A percentile compares a stretch with the other conserved stretches of the same genome.
Conservation (phyloP, 2,329 filamentous ascomycete species). For the Chrysosporium keratinophilum region DNA sequence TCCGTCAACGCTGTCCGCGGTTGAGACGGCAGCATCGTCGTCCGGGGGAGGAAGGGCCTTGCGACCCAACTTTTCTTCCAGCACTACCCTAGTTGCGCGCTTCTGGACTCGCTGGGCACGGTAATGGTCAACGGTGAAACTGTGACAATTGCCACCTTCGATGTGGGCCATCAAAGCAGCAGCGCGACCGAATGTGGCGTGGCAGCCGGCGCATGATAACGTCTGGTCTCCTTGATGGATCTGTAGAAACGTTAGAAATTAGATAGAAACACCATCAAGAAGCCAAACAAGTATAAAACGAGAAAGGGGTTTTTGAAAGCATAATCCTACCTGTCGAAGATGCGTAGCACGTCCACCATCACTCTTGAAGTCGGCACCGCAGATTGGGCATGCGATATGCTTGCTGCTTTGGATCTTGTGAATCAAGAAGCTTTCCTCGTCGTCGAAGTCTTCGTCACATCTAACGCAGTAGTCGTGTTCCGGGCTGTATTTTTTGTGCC, state of each 20-base stretch:
- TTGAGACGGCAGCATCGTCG: slow-evolving; percentile 7
- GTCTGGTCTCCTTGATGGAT: slow-evolving; percentile 42
- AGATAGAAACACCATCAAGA: neutral
- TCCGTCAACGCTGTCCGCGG: slow-evolving; percentile 18
- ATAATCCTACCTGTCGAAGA: slow-evolving; percentile 37
- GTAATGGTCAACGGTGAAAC: slow-evolving; percentile 37
- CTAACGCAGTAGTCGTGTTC: slow-evolving; percentile 34
- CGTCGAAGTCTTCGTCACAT: slow-evolving; percentile 39
- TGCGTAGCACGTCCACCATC: slow-evolving; percentile 43
- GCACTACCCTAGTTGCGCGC: slow-evolving; percentile 33
- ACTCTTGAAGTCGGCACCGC: slow-evolving; percentile 47
- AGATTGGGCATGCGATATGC: slow-evolving; percentile 48
- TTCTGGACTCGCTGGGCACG: slow-evolving; percentile 43
- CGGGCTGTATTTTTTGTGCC: slow-evolving; percentile 40
- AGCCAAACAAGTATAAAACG: neutral
- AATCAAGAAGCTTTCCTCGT: slow-evolving; percentile 36
- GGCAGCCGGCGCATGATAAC: slow-evolving; percentile 42
- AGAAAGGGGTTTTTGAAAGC: no score
- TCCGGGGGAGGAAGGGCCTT: neutral
- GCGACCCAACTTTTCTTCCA: slow-evolving; percentile 14
- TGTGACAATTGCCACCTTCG: slow-evolving; percentile 42
- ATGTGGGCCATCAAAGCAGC: slow-evolving; percentile 45
- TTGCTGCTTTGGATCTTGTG: slow-evolving; percentile 41
- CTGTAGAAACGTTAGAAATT: slow-evolving; percentile 23
- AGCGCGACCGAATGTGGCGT: slow-evolving; percentile 39